phyloP scores from a whole-genome alignment of 495 filamentous ascomycete genomes.

The Penicillium samsonianum region DNA sequence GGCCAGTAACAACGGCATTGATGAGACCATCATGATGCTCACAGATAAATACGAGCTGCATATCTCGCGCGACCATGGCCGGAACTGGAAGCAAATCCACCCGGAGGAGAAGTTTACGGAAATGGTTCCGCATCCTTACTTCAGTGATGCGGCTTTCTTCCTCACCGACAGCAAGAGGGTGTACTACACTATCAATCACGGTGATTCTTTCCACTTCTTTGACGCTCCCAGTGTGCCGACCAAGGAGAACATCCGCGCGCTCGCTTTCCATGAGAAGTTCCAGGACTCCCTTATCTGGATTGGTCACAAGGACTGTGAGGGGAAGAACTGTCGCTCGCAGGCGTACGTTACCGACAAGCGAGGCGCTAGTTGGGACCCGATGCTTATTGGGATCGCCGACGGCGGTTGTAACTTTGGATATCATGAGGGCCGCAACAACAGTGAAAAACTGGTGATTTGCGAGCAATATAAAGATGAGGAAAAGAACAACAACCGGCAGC shows the following conservation, averaged over 20 bases:
- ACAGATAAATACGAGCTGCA: conserved; percentile 64
- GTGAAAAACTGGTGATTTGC: conserved; percentile 76
- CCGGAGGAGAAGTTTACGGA: conserved; percentile 61
- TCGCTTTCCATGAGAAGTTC: conserved; percentile 78
- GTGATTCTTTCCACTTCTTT: conserved; percentile 65
- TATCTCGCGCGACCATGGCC: conserved; percentile 81
- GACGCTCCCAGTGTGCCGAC: conserved; percentile 52
- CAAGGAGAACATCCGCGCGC: conserved; percentile 46
- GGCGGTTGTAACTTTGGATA: conserved; percentile 80
- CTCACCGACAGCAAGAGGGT: conserved; percentile 67
- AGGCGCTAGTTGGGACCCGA: conserved; percentile 71
- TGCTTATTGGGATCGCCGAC: conserved; percentile 59
- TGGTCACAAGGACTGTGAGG: conserved; percentile 61
- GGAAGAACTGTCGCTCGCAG: conserved; percentile 61
- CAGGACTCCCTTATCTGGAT: conserved; percentile 91
- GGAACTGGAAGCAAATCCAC: conserved; percentile 67
- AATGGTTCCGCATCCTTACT: conserved; percentile 74
- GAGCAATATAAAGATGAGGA: conserved; percentile 67
- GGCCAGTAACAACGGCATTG: conserved; percentile 58
- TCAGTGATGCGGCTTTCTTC: conserved; percentile 83
- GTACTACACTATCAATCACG: conserved; percentile 77
- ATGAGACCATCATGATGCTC: conserved; percentile 85
- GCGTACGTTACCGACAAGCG: conserved; percentile 73
- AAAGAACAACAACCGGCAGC: conserved; percentile 57
- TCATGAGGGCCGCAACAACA: conserved; percentile 58